These are phyloP conservation scores for Haberlea rhodopensis DNA, from an alignment of 257 asterid genomes.

Conservation along the genomic window DNA sequence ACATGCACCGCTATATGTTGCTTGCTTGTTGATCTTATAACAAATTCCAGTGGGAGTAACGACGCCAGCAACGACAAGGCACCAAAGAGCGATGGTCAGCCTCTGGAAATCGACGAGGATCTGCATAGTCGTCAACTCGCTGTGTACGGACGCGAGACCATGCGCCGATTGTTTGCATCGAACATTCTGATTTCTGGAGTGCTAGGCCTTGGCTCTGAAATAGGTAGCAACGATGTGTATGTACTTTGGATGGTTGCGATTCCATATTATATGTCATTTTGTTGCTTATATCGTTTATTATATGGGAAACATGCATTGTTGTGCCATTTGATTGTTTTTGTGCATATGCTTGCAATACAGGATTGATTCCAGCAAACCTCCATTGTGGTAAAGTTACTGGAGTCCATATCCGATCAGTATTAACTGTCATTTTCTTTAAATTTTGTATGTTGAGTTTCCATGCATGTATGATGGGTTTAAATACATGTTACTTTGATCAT, in stretches of 20 bases:
- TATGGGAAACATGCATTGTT: not conserved
- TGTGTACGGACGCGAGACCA: constrained; percentile 39
- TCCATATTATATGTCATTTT: not conserved
- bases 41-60: constrained; percentile 9
- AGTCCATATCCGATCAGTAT: too few species aligned
- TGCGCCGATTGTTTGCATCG: constrained; percentile 44
- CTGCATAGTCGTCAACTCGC: constrained; percentile 38
- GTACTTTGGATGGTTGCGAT: too few species aligned
- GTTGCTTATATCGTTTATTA: not conserved
- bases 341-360: not conserved
- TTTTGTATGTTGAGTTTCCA: too few species aligned
- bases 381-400: too few species aligned
- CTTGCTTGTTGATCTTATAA: too few species aligned
- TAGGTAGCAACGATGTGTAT: constrained; percentile 25
- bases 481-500: too few species aligned
- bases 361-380: too few species aligned
- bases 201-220: constrained; percentile 47
- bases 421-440: too few species aligned
- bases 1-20: too few species aligned
- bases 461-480: too few species aligned
- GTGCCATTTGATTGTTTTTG: not conserved
- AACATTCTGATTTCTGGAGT: constrained; percentile 42
- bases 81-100: constrained; percentile 10
- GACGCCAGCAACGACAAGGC: constrained; percentile 4
- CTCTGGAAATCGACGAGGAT: constrained; percentile 33